These are phyloP conservation scores for Mycena galopus DNA, from an alignment of 768 basidiomycete species.

Conservation along the genomic window DNA sequence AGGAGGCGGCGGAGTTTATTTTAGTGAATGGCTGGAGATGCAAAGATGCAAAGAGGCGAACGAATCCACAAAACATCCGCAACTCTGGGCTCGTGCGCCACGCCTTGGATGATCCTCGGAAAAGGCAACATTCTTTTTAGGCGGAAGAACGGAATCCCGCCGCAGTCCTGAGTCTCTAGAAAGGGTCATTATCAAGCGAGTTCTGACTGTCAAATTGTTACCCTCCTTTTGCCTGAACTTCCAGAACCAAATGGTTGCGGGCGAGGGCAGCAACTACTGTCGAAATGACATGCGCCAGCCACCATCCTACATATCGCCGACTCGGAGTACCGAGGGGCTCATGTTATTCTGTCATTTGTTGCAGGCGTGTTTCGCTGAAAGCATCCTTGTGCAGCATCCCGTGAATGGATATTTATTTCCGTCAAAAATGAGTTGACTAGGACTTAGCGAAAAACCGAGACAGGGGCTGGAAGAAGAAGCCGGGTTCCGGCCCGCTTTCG, in stretches of 20 bases:
- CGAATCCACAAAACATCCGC: not conserved
- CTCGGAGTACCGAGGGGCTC: not conserved
- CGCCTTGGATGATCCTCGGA: constrained; percentile 22
- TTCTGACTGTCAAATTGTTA: constrained; percentile 28
- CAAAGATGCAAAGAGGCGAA: not conserved
- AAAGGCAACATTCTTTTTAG: constrained; percentile 1
- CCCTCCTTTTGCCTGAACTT: constrained; percentile 12
- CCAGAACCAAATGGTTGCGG: no score
- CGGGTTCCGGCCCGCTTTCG: no score
- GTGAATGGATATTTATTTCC: no score
- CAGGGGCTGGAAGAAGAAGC: no score
- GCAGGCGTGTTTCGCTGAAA: no score
- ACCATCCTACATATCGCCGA: not conserved
- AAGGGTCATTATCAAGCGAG: not conserved
- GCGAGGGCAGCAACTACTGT: no score
- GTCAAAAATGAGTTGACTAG: no score
- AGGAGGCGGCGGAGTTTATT: no score
- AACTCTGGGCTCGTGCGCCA: not conserved
- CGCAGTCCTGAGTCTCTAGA: not conserved
- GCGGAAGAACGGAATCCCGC: constrained; percentile 25
- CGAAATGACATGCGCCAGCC: not conserved
- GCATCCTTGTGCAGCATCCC: no score
- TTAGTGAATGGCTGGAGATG: no score
- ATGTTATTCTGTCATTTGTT: no score
- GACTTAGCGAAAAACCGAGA: no score